Percentiles rank a stretch among this genome's conserved stretches.
Evolutionary conservation across 306 rosid species (phyloP).

Genomic region (Cicer pinnatifidum): DNA sequence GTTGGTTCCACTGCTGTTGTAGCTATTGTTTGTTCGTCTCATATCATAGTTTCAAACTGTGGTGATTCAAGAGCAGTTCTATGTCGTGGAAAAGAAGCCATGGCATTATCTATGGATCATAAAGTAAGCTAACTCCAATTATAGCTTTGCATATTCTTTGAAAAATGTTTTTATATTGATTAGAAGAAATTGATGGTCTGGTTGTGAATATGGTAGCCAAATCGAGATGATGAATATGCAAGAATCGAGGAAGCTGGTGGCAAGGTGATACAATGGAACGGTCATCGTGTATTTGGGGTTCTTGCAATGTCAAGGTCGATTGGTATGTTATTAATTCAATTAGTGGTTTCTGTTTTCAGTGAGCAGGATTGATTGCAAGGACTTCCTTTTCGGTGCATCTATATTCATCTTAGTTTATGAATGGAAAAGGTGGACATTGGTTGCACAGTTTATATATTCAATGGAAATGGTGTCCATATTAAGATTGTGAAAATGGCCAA

Average conservation of each 20-base stretch:
- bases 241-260: conserved; percentile 97
- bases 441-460: background rate
- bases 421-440: background rate
- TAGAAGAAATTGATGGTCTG: conserved; percentile 38
- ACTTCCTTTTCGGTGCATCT: background rate
- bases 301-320: conserved; percentile 97
- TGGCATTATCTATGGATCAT: conserved; percentile 87
- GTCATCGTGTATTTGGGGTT: conserved; percentile 92
- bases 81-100: conserved; percentile 85
- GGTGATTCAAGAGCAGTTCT: conserved; percentile 95
- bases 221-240: conserved; percentile 89
- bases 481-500: background rate
- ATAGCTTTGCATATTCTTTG: conserved; percentile 5
- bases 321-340: conserved; percentile 54
- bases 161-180: conserved; percentile 28
- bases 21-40: conserved; percentile 80
- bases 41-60: conserved; percentile 82
- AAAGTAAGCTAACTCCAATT: conserved; percentile 59
- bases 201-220: conserved; percentile 63
- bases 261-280: conserved; percentile 95
- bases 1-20: conserved; percentile 95
- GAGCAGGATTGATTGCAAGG: conserved; percentile 11
- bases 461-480: background rate
- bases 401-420: background rate
- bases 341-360: background rate